Conservation (phyloP, 2,329 filamentous ascomycete species). For the Sclerotinia trifoliorum region DNA sequence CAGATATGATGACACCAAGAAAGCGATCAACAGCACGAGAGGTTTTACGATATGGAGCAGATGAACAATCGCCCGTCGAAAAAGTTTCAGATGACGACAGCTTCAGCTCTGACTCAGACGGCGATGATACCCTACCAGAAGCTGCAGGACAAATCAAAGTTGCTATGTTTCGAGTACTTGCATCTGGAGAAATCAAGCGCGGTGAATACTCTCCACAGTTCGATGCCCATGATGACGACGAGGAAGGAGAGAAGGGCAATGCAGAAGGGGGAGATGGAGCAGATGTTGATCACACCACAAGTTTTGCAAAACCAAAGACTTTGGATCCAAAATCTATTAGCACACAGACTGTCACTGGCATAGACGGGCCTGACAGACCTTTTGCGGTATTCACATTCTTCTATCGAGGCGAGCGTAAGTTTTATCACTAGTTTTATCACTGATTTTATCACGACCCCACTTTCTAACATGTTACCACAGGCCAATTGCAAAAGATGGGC, state of each 20-base stretch:
- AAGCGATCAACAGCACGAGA: conserved; percentile 43
- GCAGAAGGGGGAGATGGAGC: conserved; percentile 61
- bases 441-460: neutral
- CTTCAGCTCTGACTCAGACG: conserved; percentile 66
- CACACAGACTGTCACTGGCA: conserved; percentile 97
- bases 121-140: conserved; percentile 87
- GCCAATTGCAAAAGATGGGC: conserved; percentile 95
- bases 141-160: conserved; percentile 98
- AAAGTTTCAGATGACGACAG: conserved; percentile 62
- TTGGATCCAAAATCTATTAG: conserved; percentile 96
- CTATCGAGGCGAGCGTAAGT: conserved; percentile 90
- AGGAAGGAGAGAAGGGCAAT: conserved; percentile 49
- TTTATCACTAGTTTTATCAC: no score
- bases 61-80: conserved; percentile 73
- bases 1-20: conserved; percentile 39
- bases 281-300: conserved; percentile 94
- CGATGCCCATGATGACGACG: conserved; percentile 89
- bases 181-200: conserved; percentile 94
- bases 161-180: conserved; percentile 89
- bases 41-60: conserved; percentile 77
- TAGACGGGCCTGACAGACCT: conserved; percentile 92
- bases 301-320: conserved; percentile 94
- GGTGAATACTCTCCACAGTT: conserved; percentile 98
- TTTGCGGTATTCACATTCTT: conserved; percentile 98
- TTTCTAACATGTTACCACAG: conserved; percentile 46